These are phyloP conservation scores for Kwoniella europaea DNA, from an alignment of 768 basidiomycete genomes.

Conservation along the genomic window DNA sequence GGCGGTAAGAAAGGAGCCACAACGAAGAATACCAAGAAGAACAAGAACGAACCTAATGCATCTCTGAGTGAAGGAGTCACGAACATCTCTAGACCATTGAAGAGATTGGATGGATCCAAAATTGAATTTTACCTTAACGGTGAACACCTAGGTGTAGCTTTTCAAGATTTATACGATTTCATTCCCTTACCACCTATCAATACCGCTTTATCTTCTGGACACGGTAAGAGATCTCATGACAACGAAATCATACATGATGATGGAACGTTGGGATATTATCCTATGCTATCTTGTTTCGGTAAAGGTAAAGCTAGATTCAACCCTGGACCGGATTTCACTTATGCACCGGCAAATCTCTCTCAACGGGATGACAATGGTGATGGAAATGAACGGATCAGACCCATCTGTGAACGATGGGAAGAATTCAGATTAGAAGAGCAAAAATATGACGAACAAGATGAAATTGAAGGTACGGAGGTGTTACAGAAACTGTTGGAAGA, in stretches of 20 bases:
- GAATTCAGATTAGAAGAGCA: conserved; percentile 81
- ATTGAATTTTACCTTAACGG: conserved; percentile 94
- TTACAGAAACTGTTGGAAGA: conserved; percentile 19
- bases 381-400: conserved; percentile 61
- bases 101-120: conserved; percentile 63
- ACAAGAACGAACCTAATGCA: conserved; percentile 18
- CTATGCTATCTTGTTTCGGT: conserved; percentile 91
- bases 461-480: conserved; percentile 18
- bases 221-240: conserved; percentile 60
- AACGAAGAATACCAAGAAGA: conserved; percentile 38
- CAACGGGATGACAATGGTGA: not conserved
- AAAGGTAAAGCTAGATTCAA: conserved; percentile 82
- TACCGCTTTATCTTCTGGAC: conserved; percentile 64
- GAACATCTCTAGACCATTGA: not conserved
- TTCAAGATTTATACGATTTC: conserved; percentile 86
- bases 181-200: conserved; percentile 73
- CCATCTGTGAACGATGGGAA: conserved; percentile 79
- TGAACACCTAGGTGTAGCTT: conserved; percentile 78
- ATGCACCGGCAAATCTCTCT: conserved; percentile 33
- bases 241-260: conserved; percentile 86
- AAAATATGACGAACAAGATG: conserved; percentile 21
- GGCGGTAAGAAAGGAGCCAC: conserved; percentile 61
- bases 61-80: not conserved
- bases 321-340: conserved; percentile 75
- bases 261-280: conserved; percentile 92